Conservation (phyloP, 441 rosid genomes). For the Eruca vesicaria region DNA sequence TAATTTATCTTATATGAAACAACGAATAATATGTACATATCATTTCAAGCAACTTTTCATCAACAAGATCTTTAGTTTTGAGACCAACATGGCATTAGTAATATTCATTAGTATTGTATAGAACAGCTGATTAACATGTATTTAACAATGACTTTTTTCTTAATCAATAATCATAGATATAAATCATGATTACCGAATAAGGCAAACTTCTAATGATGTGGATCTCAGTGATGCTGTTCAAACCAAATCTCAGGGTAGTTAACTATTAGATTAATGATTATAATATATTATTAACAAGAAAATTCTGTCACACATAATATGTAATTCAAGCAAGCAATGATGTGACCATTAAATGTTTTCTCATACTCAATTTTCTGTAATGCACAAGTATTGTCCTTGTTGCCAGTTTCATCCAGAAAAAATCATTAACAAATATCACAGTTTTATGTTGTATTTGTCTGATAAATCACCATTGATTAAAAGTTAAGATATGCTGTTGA, state of each 20-base stretch:
- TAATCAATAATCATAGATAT: neutral
- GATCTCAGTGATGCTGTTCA: constrained; percentile 5
- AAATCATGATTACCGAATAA: neutral
- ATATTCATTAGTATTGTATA: neutral
- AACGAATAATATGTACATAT: neutral
- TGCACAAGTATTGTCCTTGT: constrained; percentile 21
- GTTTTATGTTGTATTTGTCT: constrained; percentile 13
- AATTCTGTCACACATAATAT: constrained; percentile 11
- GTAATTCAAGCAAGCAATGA: constrained; percentile 18
- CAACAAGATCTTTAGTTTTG: neutral
- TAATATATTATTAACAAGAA: neutral
- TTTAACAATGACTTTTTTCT: neutral
- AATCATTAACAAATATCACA: neutral
- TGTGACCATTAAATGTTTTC: constrained; percentile 21
- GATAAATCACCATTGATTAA: neutral
- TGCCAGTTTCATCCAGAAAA: neutral
- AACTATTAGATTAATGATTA: neutral
- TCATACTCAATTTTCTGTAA: neutral
- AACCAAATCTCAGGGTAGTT: neutral
- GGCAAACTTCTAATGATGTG: neutral
- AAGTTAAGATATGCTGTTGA: neutral
- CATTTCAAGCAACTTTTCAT: neutral
- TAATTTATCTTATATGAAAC: neutral
- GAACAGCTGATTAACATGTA: neutral
- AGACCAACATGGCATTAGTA: neutral